A percentile compares a stretch with the other conserved stretches of the same genome.
Conservation (phyloP, 805 yeast genomes). For the Wickerhamomyces bovis region DNA sequence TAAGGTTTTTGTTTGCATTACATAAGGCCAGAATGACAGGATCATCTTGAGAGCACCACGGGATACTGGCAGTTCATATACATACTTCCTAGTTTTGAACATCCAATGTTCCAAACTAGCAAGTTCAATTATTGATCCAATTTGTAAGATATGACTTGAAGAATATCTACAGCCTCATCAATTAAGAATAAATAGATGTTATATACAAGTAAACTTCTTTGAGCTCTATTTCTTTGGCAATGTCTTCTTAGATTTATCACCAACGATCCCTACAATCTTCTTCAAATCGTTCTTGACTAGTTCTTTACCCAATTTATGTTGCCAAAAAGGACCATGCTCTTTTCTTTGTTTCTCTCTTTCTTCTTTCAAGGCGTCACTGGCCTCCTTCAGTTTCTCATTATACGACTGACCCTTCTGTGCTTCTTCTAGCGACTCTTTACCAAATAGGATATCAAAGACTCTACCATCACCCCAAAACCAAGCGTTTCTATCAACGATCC, state of each 20-base stretch:
- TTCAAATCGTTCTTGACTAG: conserved; percentile 18
- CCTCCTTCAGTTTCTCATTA: conserved; percentile 18
- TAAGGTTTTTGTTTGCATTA: too few relatives aligned
- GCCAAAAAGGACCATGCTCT: conserved; percentile 20
- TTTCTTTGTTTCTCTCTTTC: conserved; percentile 17
- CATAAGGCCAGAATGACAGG: too few relatives aligned
- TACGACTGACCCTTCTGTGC: conserved; percentile 43
- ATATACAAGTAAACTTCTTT: conserved; percentile 1
- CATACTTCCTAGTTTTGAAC: neutral
- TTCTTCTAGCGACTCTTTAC: conserved; percentile 68
- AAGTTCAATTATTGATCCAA: neutral
- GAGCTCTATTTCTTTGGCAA: neutral
- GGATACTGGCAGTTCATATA: too few relatives aligned
- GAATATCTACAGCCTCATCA: neutral
- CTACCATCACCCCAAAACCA: conserved; percentile 94
- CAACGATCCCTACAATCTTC: conserved; percentile 14
- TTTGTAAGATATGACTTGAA: too few relatives aligned
- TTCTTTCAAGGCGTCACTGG: conserved; percentile 14
- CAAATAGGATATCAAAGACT: conserved; percentile 74
- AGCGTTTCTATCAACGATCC: conserved; percentile 76
- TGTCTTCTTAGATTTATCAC: conserved; percentile 4
- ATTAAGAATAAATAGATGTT: neutral
- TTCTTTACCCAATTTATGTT: conserved; percentile 15
- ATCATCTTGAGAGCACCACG: too few relatives aligned
- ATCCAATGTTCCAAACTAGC: neutral